Conservation (phyloP, 2,329 filamentous ascomycete species). For the Pseudogymnoascus sp. region DNA sequence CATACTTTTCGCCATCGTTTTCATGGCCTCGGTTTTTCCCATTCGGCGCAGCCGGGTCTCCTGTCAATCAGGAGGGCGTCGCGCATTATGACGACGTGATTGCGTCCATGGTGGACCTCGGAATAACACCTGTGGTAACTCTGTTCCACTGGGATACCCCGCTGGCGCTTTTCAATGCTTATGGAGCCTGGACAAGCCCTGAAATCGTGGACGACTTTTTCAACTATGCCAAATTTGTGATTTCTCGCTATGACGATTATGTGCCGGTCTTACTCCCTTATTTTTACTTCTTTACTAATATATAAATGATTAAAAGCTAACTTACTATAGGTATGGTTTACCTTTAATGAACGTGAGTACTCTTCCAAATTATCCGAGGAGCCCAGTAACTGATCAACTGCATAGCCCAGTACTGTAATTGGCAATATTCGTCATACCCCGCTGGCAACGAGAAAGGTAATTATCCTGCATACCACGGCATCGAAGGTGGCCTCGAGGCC, state of each 20-base stretch:
- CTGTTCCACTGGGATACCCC: conserved; percentile 23
- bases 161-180: conserved; percentile 30
- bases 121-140: conserved; percentile 11
- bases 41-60: conserved; percentile 10
- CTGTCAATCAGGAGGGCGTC: conserved; percentile 14
- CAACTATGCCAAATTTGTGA: conserved; percentile 31
- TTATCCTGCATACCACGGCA: conserved; percentile 37
- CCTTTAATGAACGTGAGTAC: conserved; percentile 31
- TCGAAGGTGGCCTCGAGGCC: conserved; percentile 33
- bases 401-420: conserved; percentile 37
- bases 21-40: conserved; percentile 22
- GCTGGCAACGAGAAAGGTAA: conserved; percentile 31
- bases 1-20: conserved; percentile 25
- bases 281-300: too few species aligned
- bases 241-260: conserved; percentile 29
- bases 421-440: conserved; percentile 38
- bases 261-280: conserved; percentile 26
- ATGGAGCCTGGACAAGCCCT: conserved; percentile 29
- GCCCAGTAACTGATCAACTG: background rate
- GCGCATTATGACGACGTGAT: conserved; percentile 15
- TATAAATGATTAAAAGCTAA: too few species aligned
- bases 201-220: conserved; percentile 31
- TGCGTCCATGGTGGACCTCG: background rate
- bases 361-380: conserved; percentile 14
- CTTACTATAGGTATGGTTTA: conserved; percentile 24